Conservation (phyloP, 257 asterid species). For the Solanum appendiculatum region DNA sequence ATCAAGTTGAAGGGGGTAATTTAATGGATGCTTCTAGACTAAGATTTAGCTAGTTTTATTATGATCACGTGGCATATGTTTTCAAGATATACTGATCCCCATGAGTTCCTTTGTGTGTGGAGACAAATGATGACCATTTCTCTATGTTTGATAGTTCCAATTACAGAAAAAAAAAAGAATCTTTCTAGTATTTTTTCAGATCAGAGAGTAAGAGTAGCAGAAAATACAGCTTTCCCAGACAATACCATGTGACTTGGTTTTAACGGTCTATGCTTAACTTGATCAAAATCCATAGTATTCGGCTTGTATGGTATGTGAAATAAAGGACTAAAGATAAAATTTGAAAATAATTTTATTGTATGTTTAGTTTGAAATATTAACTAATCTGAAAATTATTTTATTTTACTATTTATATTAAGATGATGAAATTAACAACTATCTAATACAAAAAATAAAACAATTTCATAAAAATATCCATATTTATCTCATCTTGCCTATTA, state of each 20-base stretch:
- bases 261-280: neutral
- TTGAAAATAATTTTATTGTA: neutral
- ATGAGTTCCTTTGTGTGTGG: slow-evolving; percentile 5
- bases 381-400: neutral
- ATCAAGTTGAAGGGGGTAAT: neutral
- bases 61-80: neutral
- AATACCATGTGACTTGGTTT: slow-evolving; percentile 13
- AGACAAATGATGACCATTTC: neutral
- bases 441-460: neutral
- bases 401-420: neutral
- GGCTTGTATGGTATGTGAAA: neutral
- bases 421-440: no score
- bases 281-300: neutral
- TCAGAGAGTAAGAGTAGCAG: neutral
- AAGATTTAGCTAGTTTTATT: neutral
- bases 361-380: no score
- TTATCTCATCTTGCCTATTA: neutral
- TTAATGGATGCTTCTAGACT: neutral
- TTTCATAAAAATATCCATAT: neutral
- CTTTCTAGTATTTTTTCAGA: neutral
- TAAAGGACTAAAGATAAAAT: no score
- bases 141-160: slow-evolving; percentile 8
- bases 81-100: slow-evolving; percentile 14
- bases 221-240: slow-evolving; percentile 13
- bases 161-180: slow-evolving; percentile 7